phyloP scores from a whole-genome alignment of 805 yeast genomes.

The Wickerhamomyces kurtzmanii region DNA sequence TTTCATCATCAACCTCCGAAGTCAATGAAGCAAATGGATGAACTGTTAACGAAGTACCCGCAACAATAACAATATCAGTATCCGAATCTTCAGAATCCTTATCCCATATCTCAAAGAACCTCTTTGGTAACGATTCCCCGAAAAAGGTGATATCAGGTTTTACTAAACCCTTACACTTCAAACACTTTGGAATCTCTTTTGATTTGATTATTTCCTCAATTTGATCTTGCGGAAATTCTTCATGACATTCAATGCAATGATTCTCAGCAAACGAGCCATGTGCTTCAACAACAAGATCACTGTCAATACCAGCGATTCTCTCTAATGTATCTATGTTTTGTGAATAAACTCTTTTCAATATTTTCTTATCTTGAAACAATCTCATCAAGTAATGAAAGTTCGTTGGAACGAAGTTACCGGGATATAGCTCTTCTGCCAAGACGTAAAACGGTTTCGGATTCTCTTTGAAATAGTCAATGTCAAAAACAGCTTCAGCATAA shows the following conservation, averaged over 20 bases:
- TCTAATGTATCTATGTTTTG: constrained; percentile 94
- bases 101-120: constrained; percentile 66
- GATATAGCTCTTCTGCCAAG: constrained; percentile 76
- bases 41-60: constrained; percentile 88
- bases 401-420: constrained; percentile 82
- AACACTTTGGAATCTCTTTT: constrained; percentile 36
- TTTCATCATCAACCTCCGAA: constrained; percentile 37
- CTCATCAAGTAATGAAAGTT: constrained; percentile 67
- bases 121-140: constrained; percentile 75
- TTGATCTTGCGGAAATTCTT: constrained; percentile 37
- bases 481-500: constrained; percentile 93
- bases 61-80: constrained; percentile 70
- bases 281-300: constrained; percentile 69
- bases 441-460: constrained; percentile 81
- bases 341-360: constrained; percentile 67
- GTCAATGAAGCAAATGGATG: constrained; percentile 88
- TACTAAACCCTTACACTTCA: constrained; percentile 60
- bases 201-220: constrained; percentile 30
- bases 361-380: constrained; percentile 53
- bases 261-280: constrained; percentile 88
- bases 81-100: constrained; percentile 29
- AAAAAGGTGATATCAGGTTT: constrained; percentile 94
- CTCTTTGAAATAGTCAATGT: constrained; percentile 67
- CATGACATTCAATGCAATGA: constrained; percentile 72
- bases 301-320: constrained; percentile 67